These are phyloP conservation scores for Aspergillus diversus DNA, from an alignment of 495 filamentous ascomycete genomes.

Conservation along the genomic window DNA sequence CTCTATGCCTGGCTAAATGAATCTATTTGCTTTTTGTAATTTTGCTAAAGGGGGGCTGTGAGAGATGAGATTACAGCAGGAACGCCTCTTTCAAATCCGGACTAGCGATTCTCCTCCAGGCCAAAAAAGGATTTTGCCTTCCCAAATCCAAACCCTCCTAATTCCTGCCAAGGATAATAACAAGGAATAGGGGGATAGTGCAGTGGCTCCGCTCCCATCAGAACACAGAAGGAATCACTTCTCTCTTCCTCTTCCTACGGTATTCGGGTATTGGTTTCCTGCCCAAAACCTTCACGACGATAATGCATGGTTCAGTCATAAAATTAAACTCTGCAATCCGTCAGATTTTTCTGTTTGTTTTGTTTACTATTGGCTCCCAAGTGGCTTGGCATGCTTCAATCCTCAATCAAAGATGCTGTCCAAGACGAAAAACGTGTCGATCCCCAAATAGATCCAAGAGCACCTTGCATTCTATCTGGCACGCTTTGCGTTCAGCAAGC, in stretches of 20 bases:
- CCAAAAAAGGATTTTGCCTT: neutral
- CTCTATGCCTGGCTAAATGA: neutral
- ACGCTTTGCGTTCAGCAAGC: slow-evolving; percentile 1
- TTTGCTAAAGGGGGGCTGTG: neutral
- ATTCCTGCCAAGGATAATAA: neutral
- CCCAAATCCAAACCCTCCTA: neutral
- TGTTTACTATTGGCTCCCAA: slow-evolving; percentile 12
- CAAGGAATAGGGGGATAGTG: neutral
- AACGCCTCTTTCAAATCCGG: neutral
- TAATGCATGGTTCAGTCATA: neutral
- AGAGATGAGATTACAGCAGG: neutral
- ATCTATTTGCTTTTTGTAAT: neutral
- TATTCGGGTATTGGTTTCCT: neutral
- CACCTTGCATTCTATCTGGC: slow-evolving; percentile 10
- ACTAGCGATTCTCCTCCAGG: neutral
- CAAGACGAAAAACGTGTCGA: slow-evolving; percentile 9
- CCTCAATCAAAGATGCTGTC: neutral
- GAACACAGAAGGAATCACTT: neutral
- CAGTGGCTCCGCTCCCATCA: neutral
- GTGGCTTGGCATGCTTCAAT: slow-evolving; percentile 14
- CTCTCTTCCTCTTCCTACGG: neutral
- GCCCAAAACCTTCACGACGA: neutral
- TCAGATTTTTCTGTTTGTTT: neutral
- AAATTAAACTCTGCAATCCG: slow-evolving; percentile 1
- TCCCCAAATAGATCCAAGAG: slow-evolving; percentile 9